Percentiles rank a stretch among this genome's conserved stretches.
Conservation (phyloP, 805 yeast species). For the Suhomyces kilbournensis region DNA sequence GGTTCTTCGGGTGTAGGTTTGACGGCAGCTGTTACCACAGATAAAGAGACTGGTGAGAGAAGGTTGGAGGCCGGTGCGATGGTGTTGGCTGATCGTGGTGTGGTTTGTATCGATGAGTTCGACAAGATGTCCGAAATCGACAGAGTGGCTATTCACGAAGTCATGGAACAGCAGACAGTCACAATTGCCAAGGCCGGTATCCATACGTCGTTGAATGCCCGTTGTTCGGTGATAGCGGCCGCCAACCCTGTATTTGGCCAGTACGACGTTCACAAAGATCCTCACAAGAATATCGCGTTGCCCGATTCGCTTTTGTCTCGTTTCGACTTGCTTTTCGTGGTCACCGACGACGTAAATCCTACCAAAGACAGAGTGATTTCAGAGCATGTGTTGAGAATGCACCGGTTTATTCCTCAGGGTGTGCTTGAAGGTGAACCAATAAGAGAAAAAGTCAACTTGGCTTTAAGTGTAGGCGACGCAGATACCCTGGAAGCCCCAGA, state of each 20-base stretch:
- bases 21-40: conserved; percentile 97
- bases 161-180: conserved; percentile 99
- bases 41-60: conserved; percentile 95
- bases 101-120: conserved; percentile 97
- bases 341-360: conserved; percentile 91
- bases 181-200: conserved; percentile 98
- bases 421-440: conserved; percentile 91
- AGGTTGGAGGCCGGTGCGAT: conserved; percentile 98
- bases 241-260: conserved; percentile 98
- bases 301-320: conserved; percentile 96
- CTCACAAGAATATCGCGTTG: conserved; percentile 92
- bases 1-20: conserved; percentile 99
- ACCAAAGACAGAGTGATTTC: conserved; percentile 80
- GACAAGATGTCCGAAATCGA: conserved; percentile 97
- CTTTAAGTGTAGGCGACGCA: conserved; percentile 78
- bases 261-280: conserved; percentile 92
- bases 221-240: conserved; percentile 96
- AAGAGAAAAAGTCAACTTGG: conserved; percentile 67
- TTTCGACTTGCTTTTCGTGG: conserved; percentile 92
- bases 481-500: conserved; percentile 38
- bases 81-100: conserved; percentile 96
- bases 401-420: conserved; percentile 84
- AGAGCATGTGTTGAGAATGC: conserved; percentile 94
- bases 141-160: conserved; percentile 98
- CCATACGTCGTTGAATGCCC: conserved; percentile 92